Conservation (phyloP, 345 rosid genomes). For the Eucalyptus paniculata region DNA sequence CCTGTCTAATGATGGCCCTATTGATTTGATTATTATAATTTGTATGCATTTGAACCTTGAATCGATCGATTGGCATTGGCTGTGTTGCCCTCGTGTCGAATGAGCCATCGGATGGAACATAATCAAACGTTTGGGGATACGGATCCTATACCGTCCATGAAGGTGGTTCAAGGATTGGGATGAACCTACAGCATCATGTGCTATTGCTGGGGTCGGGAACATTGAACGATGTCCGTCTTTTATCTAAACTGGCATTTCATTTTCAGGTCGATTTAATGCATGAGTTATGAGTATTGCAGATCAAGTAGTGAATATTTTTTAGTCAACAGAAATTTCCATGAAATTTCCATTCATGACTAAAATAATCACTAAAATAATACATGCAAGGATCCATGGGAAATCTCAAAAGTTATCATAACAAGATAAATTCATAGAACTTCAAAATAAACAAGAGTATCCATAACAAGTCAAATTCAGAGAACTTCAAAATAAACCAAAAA, state of each 20-base stretch:
- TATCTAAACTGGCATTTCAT: too few species aligned
- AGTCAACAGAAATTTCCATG: rapidly evolving
- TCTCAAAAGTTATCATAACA: rapidly evolving
- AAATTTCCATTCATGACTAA: too few species aligned
- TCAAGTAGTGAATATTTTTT: rapidly evolving
- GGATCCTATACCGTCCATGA: too few species aligned
- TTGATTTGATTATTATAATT: too few species aligned
- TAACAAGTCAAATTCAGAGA: too few species aligned
- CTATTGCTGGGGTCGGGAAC: rapidly evolving
- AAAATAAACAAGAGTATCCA: too few species aligned
- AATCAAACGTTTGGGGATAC: not conserved
- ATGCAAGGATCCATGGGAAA: rapidly evolving
- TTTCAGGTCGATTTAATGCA: too few species aligned
- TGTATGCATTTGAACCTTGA: not conserved
- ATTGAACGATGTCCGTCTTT: rapidly evolving
- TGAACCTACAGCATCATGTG: too few species aligned
- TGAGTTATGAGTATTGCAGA: not conserved
- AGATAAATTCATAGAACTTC: too few species aligned
- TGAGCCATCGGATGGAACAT: not conserved
- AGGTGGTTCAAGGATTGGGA: too few species aligned
- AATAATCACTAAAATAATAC: too few species aligned
- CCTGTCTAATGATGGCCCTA: too few species aligned
- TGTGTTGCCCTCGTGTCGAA: not conserved
- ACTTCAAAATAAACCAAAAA: rapidly evolving
- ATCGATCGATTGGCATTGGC: not conserved